Evolutionary conservation across 805 yeast species (phyloP).

Genomic region (Spathaspora arborariae): DNA sequence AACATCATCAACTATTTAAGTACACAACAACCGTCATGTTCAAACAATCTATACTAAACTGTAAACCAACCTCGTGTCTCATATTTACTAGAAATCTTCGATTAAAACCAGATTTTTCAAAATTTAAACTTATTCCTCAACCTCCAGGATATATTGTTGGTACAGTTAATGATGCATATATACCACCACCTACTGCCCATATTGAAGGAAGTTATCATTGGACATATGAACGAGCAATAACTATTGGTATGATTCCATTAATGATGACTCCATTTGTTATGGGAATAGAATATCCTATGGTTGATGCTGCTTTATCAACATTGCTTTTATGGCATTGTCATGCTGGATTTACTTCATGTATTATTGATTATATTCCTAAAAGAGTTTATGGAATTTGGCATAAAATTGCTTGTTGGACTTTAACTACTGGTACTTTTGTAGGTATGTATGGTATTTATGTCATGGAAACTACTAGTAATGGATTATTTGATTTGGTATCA

Average conservation of each 20-base stretch:
- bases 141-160: constrained; percentile 91
- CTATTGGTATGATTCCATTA: constrained; percentile 74
- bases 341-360: constrained; percentile 86
- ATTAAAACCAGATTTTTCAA: constrained; percentile 43
- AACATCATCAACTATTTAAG: neutral
- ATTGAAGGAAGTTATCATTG: constrained; percentile 88
- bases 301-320: constrained; percentile 69
- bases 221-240: constrained; percentile 77
- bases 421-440: constrained; percentile 68
- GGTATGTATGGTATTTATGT: constrained; percentile 79
- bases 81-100: constrained; percentile 14
- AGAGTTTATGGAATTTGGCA: constrained; percentile 82
- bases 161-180: constrained; percentile 87
- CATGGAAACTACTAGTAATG: constrained; percentile 76
- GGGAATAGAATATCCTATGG: constrained; percentile 64
- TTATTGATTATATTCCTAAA: constrained; percentile 85
- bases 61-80: neutral
- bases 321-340: constrained; percentile 73
- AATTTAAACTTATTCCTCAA: constrained; percentile 58
- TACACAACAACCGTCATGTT: neutral
- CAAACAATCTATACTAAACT: neutral
- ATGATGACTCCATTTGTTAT: constrained; percentile 70
- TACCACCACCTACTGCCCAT: constrained; percentile 57
- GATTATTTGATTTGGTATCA: constrained; percentile 62
- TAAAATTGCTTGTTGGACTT: constrained; percentile 59